A percentile compares a stretch with the other conserved stretches of the same genome.
phyloP scores from a whole-genome alignment of 2,329 filamentous ascomycete species.

The Pleurostoma richardsiae region DNA sequence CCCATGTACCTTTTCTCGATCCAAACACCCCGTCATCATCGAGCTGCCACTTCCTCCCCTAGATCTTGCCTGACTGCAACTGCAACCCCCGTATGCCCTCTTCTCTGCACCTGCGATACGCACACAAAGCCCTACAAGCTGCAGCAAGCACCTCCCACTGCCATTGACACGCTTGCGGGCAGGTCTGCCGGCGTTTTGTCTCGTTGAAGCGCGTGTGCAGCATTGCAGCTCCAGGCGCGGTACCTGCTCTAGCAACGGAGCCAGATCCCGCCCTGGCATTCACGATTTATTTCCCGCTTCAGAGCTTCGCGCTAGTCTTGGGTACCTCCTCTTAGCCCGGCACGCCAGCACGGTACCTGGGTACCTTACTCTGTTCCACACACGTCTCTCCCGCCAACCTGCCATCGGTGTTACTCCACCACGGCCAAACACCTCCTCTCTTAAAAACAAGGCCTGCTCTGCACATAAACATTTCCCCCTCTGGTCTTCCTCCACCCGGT shows the following conservation, averaged over 20 bases:
- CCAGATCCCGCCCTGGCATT: not conserved
- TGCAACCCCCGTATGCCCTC: not conserved
- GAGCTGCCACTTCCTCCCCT: not conserved
- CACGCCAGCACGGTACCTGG: constrained; percentile 4
- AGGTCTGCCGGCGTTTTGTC: too few species aligned
- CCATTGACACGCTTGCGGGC: too few species aligned
- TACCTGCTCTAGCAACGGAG: too few species aligned
- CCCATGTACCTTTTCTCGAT: constrained; percentile 14
- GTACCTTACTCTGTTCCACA: constrained; percentile 1
- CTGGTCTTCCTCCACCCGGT: not conserved
- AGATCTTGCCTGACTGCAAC: not conserved
- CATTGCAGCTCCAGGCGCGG: too few species aligned
- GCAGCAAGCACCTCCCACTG: too few species aligned
- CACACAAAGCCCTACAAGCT: too few species aligned
- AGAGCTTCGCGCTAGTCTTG: not conserved
- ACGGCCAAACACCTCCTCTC: constrained; percentile 11
- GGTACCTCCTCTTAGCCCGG: constrained; percentile 2
- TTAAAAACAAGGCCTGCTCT: constrained; percentile 3
- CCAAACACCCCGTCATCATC: not conserved
- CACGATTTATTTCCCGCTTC: not conserved
- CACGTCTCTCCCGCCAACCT: constrained; percentile 1
- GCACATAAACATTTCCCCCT: constrained; percentile 1
- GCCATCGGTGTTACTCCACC: constrained; percentile 1
- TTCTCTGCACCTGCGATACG: not conserved
- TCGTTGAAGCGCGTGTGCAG: too few species aligned